Evolutionary conservation across 441 rosid species (phyloP), one percentile per base, ranked within the genome.

Genomic region (Jatropha podagrica): DNA sequence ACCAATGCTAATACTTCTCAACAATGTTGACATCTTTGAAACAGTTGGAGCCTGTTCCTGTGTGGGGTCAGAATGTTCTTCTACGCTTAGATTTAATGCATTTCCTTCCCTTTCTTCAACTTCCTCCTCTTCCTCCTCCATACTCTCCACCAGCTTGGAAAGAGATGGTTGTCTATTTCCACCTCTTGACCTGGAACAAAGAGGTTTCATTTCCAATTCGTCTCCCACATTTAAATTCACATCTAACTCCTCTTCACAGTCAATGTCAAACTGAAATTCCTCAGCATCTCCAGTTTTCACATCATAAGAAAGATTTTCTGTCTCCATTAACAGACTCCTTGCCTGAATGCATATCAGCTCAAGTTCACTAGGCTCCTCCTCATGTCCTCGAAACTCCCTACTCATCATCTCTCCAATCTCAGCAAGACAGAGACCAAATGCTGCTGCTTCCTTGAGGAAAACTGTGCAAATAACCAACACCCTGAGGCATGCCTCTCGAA

Each of bases 71-170:
- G 67, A 66, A 73, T 48, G 55, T 56, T 73, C 78, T 42, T 59
- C 76, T 67, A 72, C 60, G 71, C 49, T 70, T 4, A 74, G 78
- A 73, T 72, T 69, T 20, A 80, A 44, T 66, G 69, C 77, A 51
- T 64, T 81, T 52, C 41, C 83, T 27, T 72, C 84, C 63, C 72
- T 79, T 32, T 81, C 88, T 67, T 77, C 88, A n/a, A 82, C 93
- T 42, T 86, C 86, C n/a, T 76, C 72, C 49, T 85, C 90, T 17
- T 85, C 82, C 71, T 79, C 83, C 83, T 89, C 91, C 68, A 83
- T 77, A 79, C 88, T 85, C 80, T 94, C 98, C 65, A 85, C 94
- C 60, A 92, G 87, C 81, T 79, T 89, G 8, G 89, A 88, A 5
- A 92, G 93, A 0, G 82, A 85, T 75, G 74, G 82, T 48, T 81